Conservation (phyloP, 2,329 filamentous ascomycete genomes). For the Didymellaceae sp. region DNA sequence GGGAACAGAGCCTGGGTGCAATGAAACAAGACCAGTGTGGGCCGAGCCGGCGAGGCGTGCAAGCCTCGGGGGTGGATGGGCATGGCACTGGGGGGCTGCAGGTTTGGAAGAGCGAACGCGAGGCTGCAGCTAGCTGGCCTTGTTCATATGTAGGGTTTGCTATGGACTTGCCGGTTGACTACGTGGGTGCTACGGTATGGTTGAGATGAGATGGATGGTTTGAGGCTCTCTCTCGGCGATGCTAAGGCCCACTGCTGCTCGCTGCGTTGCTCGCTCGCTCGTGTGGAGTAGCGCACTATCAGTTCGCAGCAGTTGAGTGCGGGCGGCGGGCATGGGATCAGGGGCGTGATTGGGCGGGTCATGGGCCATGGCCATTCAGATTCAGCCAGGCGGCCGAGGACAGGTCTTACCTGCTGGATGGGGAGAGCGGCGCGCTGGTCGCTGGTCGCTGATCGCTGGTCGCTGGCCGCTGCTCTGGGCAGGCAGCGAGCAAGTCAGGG, state of each 20-base stretch:
- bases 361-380: background rate
- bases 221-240: background rate
- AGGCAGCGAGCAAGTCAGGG: too few relatives aligned
- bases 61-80: background rate
- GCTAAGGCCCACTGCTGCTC: conserved; percentile 1
- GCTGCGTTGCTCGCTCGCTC: conserved; percentile 1
- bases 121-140: background rate
- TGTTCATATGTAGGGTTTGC: background rate
- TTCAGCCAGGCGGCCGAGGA: background rate
- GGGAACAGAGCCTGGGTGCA: background rate
- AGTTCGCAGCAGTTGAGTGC: conserved; percentile 21
- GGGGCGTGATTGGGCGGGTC: conserved; percentile 16
- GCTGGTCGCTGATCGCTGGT: too few relatives aligned
- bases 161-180: background rate
- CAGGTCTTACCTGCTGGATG: too few relatives aligned
- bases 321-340: conserved; percentile 23
- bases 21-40: conserved; percentile 15
- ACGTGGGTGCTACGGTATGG: background rate
- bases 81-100: background rate
- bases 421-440: background rate
- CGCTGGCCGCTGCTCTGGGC: too few relatives aligned
- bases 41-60: conserved; percentile 8
- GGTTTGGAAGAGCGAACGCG: conserved; percentile 6
- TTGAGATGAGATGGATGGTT: too few relatives aligned
- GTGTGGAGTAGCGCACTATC: conserved; percentile 12